Percentiles rank a stretch among this genome's conserved stretches.
Evolutionary conservation across 192 early-diverging fungal species (phyloP).

Genomic region (Entomortierella beljakovae): DNA sequence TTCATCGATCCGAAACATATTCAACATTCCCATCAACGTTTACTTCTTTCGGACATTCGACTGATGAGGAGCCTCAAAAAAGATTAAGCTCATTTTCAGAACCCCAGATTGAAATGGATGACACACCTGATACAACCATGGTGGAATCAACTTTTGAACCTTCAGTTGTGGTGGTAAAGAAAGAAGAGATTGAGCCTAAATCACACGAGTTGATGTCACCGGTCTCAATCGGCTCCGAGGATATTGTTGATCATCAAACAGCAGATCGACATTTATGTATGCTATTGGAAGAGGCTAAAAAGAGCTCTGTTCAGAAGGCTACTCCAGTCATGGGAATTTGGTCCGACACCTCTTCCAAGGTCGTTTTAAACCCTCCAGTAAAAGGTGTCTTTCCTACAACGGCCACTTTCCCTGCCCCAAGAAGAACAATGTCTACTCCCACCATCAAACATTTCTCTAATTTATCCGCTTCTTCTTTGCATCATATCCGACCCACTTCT

Average conservation of each 20-base stretch:
- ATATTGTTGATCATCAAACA: conserved; percentile 15
- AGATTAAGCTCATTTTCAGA: neutral
- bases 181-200: conserved; percentile 2
- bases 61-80: neutral
- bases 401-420: conserved; percentile 19
- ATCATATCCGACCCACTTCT: conserved; percentile 4
- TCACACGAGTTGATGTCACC: neutral
- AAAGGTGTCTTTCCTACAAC: conserved; percentile 17
- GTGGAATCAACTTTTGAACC: neutral
- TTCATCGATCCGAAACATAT: conserved; percentile 25
- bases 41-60: conserved; percentile 1
- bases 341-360: conserved; percentile 22
- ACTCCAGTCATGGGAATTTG: conserved; percentile 35
- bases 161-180: neutral
- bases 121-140: neutral
- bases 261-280: conserved; percentile 39
- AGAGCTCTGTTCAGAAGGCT: conserved; percentile 10
- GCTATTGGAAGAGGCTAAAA: conserved; percentile 41
- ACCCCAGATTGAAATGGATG: neutral
- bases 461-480: neutral
- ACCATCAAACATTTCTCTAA: no score
- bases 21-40: conserved; percentile 18
- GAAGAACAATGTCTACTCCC: conserved; percentile 27
- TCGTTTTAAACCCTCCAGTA: conserved; percentile 21
- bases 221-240: neutral